phyloP scores from a whole-genome alignment of 2,329 filamentous ascomycete genomes.

The Talaromyces sp. region DNA sequence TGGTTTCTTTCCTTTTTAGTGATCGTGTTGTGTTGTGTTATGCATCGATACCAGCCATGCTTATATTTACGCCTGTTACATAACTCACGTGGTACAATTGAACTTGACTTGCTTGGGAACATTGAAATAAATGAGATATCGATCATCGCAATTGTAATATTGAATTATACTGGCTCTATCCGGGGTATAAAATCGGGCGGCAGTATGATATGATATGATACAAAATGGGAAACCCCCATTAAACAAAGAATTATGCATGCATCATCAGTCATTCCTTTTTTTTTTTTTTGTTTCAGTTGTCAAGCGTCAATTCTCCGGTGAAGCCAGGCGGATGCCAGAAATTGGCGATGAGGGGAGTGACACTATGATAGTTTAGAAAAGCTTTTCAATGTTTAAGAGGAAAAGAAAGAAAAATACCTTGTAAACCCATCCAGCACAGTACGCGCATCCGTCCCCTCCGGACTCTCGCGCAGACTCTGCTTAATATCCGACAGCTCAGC shows the following conservation, averaged over 20 bases:
- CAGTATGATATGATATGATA: neutral
- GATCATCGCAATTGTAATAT: too few relatives aligned
- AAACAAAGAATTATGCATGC: neutral
- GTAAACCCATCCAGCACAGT: constrained; percentile 77
- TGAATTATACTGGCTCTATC: neutral
- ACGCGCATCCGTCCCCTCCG: constrained; percentile 83
- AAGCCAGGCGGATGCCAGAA: constrained; percentile 70
- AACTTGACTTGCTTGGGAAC: neutral
- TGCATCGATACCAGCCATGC: neutral
- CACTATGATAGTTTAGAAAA: constrained; percentile 42
- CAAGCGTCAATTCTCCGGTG: constrained; percentile 62
- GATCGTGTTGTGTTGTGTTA: neutral
- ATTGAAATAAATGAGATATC: too few relatives aligned
- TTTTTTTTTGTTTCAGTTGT: constrained; percentile 16
- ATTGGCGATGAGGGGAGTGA: constrained; percentile 83
- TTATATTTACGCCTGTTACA: neutral
- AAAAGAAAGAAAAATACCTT: constrained; percentile 48
- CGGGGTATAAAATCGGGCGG: neutral
- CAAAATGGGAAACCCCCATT: neutral
- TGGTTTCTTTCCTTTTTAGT: neutral
- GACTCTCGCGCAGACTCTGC: constrained; percentile 68
- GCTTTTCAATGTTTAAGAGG: neutral
- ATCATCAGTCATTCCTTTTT: neutral
- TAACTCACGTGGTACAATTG: neutral
- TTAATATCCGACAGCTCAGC: constrained; percentile 80